These are phyloP conservation scores for Colletotrichum chlorophyti DNA, from an alignment of 2,329 filamentous ascomycete genomes.

Conservation along the genomic window DNA sequence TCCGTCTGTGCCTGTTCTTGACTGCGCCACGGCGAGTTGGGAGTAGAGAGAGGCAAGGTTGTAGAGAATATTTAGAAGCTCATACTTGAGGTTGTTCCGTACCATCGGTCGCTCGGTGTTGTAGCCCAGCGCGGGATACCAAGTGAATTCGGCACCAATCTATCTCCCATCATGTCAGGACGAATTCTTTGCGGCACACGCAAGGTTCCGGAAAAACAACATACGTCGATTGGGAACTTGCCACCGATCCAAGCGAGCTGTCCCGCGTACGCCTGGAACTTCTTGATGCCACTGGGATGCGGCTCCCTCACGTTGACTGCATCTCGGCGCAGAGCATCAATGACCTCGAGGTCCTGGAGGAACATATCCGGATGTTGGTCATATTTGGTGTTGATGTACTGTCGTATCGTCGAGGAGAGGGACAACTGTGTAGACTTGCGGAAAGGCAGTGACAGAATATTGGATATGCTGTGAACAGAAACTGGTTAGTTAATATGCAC, in stretches of 20 bases:
- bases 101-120: slow-evolving; percentile 77
- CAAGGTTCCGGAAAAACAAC: slow-evolving; percentile 35
- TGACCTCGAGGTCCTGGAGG: slow-evolving; percentile 80
- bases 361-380: slow-evolving; percentile 99
- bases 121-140: slow-evolving; percentile 94
- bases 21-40: slow-evolving; percentile 83
- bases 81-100: slow-evolving; percentile 75
- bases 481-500: not conserved
- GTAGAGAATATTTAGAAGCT: slow-evolving; percentile 90
- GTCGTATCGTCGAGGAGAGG: slow-evolving; percentile 82
- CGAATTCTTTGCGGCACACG: no score
- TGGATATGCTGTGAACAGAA: slow-evolving; percentile 43
- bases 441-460: slow-evolving; percentile 84
- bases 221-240: slow-evolving; percentile 94
- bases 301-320: slow-evolving; percentile 91
- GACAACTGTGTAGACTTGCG: slow-evolving; percentile 82
- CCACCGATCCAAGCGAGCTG: slow-evolving; percentile 92
- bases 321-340: slow-evolving; percentile 82
- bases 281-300: slow-evolving; percentile 83
- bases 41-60: slow-evolving; percentile 95
- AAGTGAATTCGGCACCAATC: slow-evolving; percentile 94
- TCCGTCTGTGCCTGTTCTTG: slow-evolving; percentile 79
- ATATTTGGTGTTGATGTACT: slow-evolving; percentile 98
- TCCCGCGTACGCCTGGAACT: slow-evolving; percentile 89
- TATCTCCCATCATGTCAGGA: slow-evolving; percentile 40